Evolutionary conservation across 305 asterid species (phyloP).

Genomic region (Plantago rigida): DNA sequence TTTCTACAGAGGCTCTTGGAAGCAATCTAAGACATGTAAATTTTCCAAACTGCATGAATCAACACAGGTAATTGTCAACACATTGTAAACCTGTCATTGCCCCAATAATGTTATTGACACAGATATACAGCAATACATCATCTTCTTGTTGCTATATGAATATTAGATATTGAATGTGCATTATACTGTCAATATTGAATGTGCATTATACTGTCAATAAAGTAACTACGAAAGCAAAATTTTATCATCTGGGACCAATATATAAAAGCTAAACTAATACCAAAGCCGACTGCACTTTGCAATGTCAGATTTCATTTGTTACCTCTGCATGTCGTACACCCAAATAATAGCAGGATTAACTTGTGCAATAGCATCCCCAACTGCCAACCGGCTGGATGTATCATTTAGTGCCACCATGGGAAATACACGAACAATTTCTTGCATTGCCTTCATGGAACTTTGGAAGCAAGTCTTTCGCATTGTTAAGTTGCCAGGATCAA

Average conservation of each 20-base stretch:
- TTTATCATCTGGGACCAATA: background rate
- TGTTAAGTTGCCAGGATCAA: slow-evolving; percentile 87
- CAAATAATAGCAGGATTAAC: slow-evolving; percentile 58
- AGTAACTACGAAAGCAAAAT: background rate
- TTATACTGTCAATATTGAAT: slow-evolving; percentile 4
- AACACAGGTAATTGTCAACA: too few species aligned
- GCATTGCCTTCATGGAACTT: slow-evolving; percentile 63
- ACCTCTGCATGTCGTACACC: slow-evolving; percentile 95
- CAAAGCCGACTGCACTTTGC: slow-evolving; percentile 11
- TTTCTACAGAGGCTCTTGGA: slow-evolving; percentile 9
- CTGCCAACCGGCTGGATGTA: slow-evolving; percentile 70
- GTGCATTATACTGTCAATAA: slow-evolving; percentile 8
- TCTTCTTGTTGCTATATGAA: too few species aligned
- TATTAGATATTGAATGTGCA: background rate
- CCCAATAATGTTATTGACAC: too few species aligned
- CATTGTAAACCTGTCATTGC: background rate
- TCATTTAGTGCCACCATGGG: slow-evolving; percentile 86
- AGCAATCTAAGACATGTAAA: background rate
- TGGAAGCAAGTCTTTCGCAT: slow-evolving; percentile 73
- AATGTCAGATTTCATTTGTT: slow-evolving; percentile 20
- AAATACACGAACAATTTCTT: slow-evolving; percentile 73
- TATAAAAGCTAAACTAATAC: slow-evolving; percentile 1
- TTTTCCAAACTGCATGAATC: too few species aligned
- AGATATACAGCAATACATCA: too few species aligned
- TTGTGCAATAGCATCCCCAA: slow-evolving; percentile 89